phyloP scores from a whole-genome alignment of 1,139 yeast genomes.

The Hyphopichia buzzinii region DNA sequence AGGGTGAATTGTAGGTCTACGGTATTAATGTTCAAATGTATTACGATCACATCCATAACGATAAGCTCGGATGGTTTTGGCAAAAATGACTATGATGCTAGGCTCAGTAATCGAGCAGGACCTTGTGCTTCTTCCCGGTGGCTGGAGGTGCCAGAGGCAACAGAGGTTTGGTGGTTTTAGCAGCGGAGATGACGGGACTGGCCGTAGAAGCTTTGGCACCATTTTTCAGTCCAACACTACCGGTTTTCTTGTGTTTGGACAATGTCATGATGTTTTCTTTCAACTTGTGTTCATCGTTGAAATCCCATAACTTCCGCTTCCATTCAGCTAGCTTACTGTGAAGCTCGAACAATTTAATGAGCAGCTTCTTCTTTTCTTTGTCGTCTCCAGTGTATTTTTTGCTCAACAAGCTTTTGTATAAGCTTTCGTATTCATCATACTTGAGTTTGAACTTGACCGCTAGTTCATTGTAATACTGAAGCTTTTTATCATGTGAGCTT shows the following conservation, averaged over 20 bases:
- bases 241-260: conserved; percentile 32
- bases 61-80: too few relatives aligned
- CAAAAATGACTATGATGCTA: neutral
- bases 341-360: conserved; percentile 31
- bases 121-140: neutral
- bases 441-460: conserved; percentile 35
- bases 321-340: conserved; percentile 34
- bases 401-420: conserved; percentile 24
- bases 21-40: too few relatives aligned
- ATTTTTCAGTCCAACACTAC: neutral
- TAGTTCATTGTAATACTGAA: conserved; percentile 24
- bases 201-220: neutral
- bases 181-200: neutral
- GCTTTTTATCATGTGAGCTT: conserved; percentile 10
- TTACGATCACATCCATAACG: too few relatives aligned
- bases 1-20: too few relatives aligned
- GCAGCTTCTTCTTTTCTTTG: conserved; percentile 16
- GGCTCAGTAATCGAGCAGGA: neutral
- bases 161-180: neutral
- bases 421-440: conserved; percentile 38
- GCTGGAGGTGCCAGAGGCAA: neutral
- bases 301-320: conserved; percentile 37
- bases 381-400: conserved; percentile 7
- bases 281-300: conserved; percentile 31
- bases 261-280: conserved; percentile 34